Base-by-base conservation (phyloP, 352 stramenopile species). In the Globisporangium emineosum region DNA sequence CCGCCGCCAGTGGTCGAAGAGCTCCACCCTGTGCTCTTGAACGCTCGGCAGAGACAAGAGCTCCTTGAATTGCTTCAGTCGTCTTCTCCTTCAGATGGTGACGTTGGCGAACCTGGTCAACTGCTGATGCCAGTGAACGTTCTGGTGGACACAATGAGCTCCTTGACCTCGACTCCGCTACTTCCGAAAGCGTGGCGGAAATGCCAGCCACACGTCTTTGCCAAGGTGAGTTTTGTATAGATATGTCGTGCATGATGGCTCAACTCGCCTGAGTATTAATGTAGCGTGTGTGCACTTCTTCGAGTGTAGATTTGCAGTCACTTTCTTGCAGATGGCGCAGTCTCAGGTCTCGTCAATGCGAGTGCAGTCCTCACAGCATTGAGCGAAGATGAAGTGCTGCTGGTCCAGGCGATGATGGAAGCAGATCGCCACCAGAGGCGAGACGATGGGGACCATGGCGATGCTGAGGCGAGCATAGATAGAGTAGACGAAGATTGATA, bases 1-100 rank as follows among this genome's bases (percentile, higher is more conserved):
- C 66, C 70, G 5, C 69, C 75, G 2, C 79, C 78, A 0, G 54
- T 71, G 47, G 58, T 90, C 27, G 81, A 90, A 68, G 64, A 73
- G 54, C 57, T 40, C 6, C 72, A 92, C 37, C 60, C 65, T 3
- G 5, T 89, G 15, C 56, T 76, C 17, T 57, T 92, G 37, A 91
- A 86, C 60, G 35, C 60, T 19, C 75, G 71, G 6, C 83, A 92
- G 62, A 51, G 60, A 0, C 33, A 66, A 5, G 33, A 43, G 51
- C 64, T 94, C 25, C 23, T 37, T 8, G 57, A 69, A 12, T 47
- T 56, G 23, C 57, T 86, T 8, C 33, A 58, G 52, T 9, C 30
- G 12, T 58, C 27, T 19, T 42, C 27, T 25, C 25, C 15, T 37
- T 68, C n/a, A 32, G 50, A 69, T 57, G 49, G 71, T 59, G 65